phyloP scores from a whole-genome alignment of 345 rosid species.

The Cardiospermum halicacabum region DNA sequence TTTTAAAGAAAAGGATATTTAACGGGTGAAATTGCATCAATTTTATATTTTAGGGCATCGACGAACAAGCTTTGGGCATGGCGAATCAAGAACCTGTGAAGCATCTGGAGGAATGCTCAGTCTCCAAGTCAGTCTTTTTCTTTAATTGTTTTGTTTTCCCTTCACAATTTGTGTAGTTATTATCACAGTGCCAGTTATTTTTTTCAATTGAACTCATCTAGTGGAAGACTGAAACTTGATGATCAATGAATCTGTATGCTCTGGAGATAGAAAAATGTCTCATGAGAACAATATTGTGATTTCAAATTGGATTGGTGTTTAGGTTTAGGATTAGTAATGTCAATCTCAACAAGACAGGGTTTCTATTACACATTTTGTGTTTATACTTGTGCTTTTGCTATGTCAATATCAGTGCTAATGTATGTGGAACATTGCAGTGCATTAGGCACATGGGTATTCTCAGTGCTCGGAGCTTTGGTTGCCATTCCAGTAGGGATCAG shows the following conservation, averaged over 20 bases:
- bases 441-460: constrained; percentile 93
- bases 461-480: constrained; percentile 73
- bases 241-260: background rate
- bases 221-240: background rate
- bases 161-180: no score
- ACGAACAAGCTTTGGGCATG: constrained; percentile 27
- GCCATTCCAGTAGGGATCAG: constrained; percentile 94
- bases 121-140: constrained; percentile 53
- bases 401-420: background rate
- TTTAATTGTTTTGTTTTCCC: background rate
- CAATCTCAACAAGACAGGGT: background rate
- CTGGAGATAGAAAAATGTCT: background rate
- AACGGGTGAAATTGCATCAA: no score
- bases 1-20: no score
- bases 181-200: background rate
- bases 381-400: background rate
- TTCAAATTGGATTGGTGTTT: background rate
- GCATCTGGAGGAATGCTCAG: constrained; percentile 72
- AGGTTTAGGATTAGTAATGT: background rate
- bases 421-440: constrained; percentile 49
- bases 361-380: background rate
- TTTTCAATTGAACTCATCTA: background rate
- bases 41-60: background rate
- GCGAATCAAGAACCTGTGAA: constrained; percentile 46
- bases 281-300: background rate